phyloP scores from a whole-genome alignment of 345 rosid genomes.

The Atalantia buxifolia region DNA sequence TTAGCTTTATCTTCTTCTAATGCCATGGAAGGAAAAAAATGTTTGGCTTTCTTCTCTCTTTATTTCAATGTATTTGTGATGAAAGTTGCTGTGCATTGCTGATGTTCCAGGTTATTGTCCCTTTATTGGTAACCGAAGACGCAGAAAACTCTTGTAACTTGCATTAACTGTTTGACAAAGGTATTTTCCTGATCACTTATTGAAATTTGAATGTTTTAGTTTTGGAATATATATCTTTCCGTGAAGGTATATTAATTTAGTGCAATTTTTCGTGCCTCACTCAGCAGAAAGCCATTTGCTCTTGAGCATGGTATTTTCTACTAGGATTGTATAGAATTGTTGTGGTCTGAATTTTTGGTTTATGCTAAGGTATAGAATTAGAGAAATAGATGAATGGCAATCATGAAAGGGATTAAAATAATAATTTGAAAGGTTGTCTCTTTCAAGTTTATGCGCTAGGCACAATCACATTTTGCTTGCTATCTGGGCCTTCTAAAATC shows the following conservation, averaged over 20 bases:
- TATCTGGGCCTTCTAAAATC: neutral
- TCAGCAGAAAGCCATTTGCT: neutral
- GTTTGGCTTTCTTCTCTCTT: neutral
- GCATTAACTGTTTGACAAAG: constrained; percentile 95
- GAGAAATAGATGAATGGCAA: neutral
- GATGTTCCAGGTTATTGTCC: constrained; percentile 72
- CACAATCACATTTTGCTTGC: neutral
- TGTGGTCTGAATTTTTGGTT: neutral
- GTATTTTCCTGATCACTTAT: constrained; percentile 29
- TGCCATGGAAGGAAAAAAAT: neutral
- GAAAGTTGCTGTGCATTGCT: constrained; percentile 14
- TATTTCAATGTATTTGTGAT: neutral
- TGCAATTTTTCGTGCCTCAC: neutral
- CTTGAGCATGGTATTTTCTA: neutral
- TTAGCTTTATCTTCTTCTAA: neutral
- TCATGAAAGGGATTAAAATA: neutral
- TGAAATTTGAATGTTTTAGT: neutral
- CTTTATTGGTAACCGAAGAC: constrained; percentile 86
- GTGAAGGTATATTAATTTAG: neutral
- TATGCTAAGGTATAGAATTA: neutral
- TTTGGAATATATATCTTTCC: neutral
- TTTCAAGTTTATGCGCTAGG: neutral
- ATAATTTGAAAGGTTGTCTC: neutral
- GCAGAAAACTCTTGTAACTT: constrained; percentile 88
- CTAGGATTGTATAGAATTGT: neutral